These are phyloP conservation scores for Nepenthes mirabilis DNA, from an alignment of 148 eudicot genomes.

Conservation along the genomic window DNA sequence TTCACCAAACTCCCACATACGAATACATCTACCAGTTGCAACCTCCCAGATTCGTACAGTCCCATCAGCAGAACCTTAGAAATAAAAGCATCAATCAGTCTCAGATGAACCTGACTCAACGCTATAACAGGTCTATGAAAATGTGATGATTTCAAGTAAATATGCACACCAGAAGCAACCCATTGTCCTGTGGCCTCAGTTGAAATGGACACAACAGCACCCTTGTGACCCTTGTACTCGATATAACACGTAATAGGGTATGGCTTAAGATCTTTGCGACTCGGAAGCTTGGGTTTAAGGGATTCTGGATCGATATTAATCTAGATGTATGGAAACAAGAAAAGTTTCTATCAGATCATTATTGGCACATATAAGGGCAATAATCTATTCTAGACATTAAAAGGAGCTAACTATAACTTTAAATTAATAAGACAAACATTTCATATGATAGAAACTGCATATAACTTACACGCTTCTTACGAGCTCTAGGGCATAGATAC, in stretches of 20 bases:
- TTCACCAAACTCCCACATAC: conserved; percentile 71
- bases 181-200: conserved; percentile 79
- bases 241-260: conserved; percentile 75
- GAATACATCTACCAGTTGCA: conserved; percentile 81
- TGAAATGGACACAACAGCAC: conserved; percentile 70
- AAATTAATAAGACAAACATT: background rate
- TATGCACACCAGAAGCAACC: conserved; percentile 82
- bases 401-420: background rate
- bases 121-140: background rate
- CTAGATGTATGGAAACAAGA: conserved; percentile 23
- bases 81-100: background rate
- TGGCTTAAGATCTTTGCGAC: conserved; percentile 80
- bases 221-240: conserved; percentile 84
- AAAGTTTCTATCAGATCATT: no score
- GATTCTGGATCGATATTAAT: conserved; percentile 89
- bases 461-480: conserved; percentile 72
- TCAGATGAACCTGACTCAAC: background rate
- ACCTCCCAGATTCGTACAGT: conserved; percentile 92
- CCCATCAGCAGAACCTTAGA: conserved; percentile 75
- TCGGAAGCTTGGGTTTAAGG: conserved; percentile 74
- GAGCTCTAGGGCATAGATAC: conserved; percentile 82
- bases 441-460: background rate
- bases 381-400: no score
- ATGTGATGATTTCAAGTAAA: background rate
- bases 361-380: no score